Percentiles rank a stretch among this genome's conserved stretches.
These are phyloP conservation scores for Paramecium pentaurelia DNA, from an alignment of 73 alveolate species.

Conservation along the genomic window DNA sequence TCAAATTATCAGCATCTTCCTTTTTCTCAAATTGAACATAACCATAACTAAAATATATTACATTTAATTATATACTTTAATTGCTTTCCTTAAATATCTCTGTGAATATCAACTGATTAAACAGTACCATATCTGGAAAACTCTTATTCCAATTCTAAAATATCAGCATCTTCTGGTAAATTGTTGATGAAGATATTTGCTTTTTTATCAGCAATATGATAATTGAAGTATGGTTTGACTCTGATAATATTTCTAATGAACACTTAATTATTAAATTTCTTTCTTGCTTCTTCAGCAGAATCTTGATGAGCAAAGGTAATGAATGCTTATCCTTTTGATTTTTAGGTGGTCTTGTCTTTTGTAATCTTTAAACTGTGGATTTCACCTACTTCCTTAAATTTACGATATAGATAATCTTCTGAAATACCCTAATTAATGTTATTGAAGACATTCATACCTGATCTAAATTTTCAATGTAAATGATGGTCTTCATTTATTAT, in stretches of 20 bases:
- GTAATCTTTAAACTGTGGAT: constrained; percentile 26
- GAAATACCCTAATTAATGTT: background rate
- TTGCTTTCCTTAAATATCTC: constrained; percentile 7
- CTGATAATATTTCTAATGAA: constrained; percentile 25
- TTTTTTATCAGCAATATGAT: constrained; percentile 43
- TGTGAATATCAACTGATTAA: constrained; percentile 30
- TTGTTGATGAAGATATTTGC: constrained; percentile 53
- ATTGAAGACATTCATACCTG: background rate
- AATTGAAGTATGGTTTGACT: constrained; percentile 44
- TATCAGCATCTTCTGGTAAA: constrained; percentile 44
- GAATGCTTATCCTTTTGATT: constrained; percentile 38
- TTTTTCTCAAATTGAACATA: constrained; percentile 36
- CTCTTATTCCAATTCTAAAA: constrained; percentile 32
- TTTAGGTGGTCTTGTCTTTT: constrained; percentile 26
- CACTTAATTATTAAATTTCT: constrained; percentile 11
- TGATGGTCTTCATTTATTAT: background rate
- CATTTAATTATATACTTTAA: background rate
- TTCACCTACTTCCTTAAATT: constrained; percentile 51
- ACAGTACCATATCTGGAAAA: constrained; percentile 43
- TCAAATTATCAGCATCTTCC: constrained; percentile 33
- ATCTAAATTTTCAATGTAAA: constrained; percentile 12
- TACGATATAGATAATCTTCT: constrained; percentile 35
- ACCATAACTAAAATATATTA: background rate
- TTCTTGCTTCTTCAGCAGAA: constrained; percentile 49
- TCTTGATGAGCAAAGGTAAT: constrained; percentile 32